Percentiles rank a stretch among this genome's conserved stretches.
Evolutionary conservation across 208 protist species (phyloP).

Genomic region (Acanthamoeba lenticulata): DNA sequence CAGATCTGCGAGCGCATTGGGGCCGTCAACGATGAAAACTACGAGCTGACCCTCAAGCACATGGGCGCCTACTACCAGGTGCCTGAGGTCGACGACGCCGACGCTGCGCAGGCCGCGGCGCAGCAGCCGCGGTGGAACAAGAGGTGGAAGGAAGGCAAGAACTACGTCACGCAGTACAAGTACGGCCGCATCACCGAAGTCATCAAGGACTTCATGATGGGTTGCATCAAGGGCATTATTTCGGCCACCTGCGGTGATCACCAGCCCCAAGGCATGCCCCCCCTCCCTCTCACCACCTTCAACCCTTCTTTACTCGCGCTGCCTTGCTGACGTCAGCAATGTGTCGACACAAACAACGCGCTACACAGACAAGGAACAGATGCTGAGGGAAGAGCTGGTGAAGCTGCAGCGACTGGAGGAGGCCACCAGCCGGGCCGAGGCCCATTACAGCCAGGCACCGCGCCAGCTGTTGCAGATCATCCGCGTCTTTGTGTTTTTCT

Average conservation of each 20-base stretch:
- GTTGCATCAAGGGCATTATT: background rate
- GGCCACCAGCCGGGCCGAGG: background rate
- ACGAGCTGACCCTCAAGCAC: background rate
- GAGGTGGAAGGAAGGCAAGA: background rate
- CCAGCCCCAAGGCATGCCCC: background rate
- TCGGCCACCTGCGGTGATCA: background rate
- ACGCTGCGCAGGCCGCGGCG: background rate
- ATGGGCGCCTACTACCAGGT: background rate
- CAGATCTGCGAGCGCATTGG: background rate
- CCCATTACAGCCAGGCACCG: background rate
- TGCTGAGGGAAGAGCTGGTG: background rate
- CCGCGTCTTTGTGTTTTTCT: background rate
- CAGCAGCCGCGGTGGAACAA: constrained; percentile 16
- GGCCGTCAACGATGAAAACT: constrained; percentile 5
- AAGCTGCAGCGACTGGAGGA: background rate
- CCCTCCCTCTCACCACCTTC: background rate
- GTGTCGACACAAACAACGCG: too few relatives aligned
- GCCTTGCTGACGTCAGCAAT: too few relatives aligned
- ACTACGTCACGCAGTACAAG: background rate
- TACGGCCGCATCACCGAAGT: background rate
- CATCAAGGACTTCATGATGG: background rate
- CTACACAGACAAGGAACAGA: background rate
- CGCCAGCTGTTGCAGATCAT: constrained; percentile 32
- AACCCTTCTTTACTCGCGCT: background rate
- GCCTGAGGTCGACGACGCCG: background rate